A percentile compares a stretch with the other conserved stretches of the same genome.
Conservation (phyloP, 2,329 filamentous ascomycete species). For the Aureobasidium pullulans region DNA sequence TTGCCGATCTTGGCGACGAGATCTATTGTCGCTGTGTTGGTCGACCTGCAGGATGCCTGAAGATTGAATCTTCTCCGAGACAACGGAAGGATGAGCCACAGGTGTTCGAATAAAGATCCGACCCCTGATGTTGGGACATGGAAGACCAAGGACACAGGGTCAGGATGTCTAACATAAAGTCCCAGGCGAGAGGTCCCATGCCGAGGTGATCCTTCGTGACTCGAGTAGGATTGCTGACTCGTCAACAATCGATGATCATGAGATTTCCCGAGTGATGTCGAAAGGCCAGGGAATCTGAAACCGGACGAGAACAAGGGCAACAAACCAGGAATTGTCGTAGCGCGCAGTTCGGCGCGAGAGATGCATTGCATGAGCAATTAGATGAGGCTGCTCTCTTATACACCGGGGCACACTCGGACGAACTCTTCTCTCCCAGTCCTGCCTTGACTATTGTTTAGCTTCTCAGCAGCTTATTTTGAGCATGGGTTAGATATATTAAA, state of each 20-base stretch:
- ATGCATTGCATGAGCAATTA: constrained; percentile 4
- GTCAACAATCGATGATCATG: background rate
- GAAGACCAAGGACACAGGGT: background rate
- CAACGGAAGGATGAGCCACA: background rate
- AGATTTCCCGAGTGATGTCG: background rate
- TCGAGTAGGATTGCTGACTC: background rate
- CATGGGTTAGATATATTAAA: background rate
- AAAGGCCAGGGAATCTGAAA: background rate
- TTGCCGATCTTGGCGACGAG: background rate
- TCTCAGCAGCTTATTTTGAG: background rate
- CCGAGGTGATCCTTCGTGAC: constrained; percentile 2
- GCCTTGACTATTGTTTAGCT: background rate
- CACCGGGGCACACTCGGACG: background rate
- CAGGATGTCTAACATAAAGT: background rate
- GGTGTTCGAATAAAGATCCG: background rate
- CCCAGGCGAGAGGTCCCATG: background rate
- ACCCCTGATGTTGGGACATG: background rate
- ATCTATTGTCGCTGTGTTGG: background rate
- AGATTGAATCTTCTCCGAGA: background rate
- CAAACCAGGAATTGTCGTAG: background rate
- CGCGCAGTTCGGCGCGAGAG: background rate
- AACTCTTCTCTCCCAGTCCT: background rate
- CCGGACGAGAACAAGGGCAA: background rate
- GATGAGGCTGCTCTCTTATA: background rate
- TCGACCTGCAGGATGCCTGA: background rate